Evolutionary conservation across 768 basidiomycete species (phyloP).

Genomic region (Tremella fuciformis): DNA sequence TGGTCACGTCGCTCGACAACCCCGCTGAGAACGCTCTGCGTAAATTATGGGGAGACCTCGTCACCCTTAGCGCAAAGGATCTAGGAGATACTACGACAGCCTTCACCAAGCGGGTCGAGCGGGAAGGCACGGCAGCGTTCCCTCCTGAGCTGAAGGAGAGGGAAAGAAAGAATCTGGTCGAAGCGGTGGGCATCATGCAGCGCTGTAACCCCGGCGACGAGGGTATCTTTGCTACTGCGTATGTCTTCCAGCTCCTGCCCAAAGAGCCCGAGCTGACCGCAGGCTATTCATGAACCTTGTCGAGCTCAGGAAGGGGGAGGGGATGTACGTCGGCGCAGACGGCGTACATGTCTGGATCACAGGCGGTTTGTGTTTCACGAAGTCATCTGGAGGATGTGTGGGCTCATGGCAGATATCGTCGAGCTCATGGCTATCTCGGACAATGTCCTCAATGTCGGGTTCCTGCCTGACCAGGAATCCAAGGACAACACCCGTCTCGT

Average conservation of each 20-base stretch:
- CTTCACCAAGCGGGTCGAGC: constrained; percentile 58
- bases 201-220: constrained; percentile 40
- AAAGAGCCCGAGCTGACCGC: constrained; percentile 67
- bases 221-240: constrained; percentile 30
- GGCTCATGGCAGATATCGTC: constrained; percentile 70
- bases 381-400: background rate
- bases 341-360: constrained; percentile 93
- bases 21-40: constrained; percentile 52
- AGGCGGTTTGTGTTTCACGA: constrained; percentile 61
- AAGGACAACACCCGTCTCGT: constrained; percentile 38
- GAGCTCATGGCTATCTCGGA: constrained; percentile 89
- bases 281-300: constrained; percentile 83
- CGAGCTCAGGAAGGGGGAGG: constrained; percentile 72
- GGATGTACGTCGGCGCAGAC: constrained; percentile 90
- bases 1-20: background rate
- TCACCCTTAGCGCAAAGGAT: constrained; percentile 16
- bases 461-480: constrained; percentile 26
- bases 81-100: constrained; percentile 35
- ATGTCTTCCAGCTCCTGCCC: constrained; percentile 10
- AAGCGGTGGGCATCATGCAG: constrained; percentile 29
- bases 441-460: constrained; percentile 47
- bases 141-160: constrained; percentile 20
- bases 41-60: constrained; percentile 56
- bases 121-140: constrained; percentile 54
- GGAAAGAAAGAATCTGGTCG: constrained; percentile 22